Base-by-base conservation (phyloP, 1,139 yeast genomes). In the Nadsonia starkeyi-henricii region DNA sequence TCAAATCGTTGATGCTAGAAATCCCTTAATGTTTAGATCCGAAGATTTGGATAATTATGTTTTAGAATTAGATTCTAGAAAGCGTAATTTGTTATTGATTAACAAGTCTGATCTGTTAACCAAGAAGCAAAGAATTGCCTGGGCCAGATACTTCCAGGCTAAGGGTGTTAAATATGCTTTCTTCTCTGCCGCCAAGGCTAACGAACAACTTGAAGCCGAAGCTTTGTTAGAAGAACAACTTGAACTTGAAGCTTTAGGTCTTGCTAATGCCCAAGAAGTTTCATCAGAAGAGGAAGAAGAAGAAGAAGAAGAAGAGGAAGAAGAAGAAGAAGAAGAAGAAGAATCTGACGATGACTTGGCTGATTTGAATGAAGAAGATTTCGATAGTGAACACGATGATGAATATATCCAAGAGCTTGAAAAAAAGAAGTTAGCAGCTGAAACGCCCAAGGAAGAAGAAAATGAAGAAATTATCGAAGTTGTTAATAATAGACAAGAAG, bases 1-100 rank as follows among this genome's bases (percentile, higher is more conserved):
- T 3, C 99, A 93, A 64, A 93, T 93, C 69, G 98, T 91, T 33
- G 99, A 93, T 69, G 97, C 97, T 8, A 75, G 99, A 67, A 88
- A 85, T 61, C 98, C 99, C 2, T 68, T 89, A 51, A 73, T 88
- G 54, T 93, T 86, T 70, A 75, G 97, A 63, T 88, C 96, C 1
- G 77, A 78, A 36, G 98, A 93, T 67, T 74, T 93, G 62, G 98
- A 85, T 54, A 73, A 67, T 39, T 93, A 91, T 61, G 96, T 88
- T 28, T 70, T 75, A 49, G 94, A 84, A 54, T 64, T 85, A 45
- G 81, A 83, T 55, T 76, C 78, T 15, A 68, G 74, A 45, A 89
- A 91, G 67, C 77, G 74, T 56, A 89, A 85, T 60, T 70, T 93
- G 58, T 71, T 93, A 58, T 73, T 93, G 57, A 95, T 93, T 33